These are phyloP conservation scores for Dothiorella sarmentorum DNA, from an alignment of 2,329 filamentous ascomycete species.

Conservation along the genomic window DNA sequence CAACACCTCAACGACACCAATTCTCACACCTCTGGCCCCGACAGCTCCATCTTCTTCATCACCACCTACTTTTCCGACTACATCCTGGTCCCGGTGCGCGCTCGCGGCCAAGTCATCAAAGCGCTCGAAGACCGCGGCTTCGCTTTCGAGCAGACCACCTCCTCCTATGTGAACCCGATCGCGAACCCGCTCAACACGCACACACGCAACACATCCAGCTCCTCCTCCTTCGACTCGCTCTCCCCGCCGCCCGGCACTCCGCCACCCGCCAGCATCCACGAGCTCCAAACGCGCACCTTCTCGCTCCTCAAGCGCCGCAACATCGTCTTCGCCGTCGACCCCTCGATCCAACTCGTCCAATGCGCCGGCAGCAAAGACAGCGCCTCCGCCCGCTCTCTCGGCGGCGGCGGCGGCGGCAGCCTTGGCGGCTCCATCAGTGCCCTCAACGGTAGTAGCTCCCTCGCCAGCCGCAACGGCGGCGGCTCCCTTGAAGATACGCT, in stretches of 20 bases:
- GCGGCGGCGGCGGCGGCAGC: too few relatives aligned
- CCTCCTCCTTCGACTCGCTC: conserved; percentile 44
- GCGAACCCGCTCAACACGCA: conserved; percentile 38
- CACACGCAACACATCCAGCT: conserved; percentile 43
- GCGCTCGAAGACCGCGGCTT: conserved; percentile 79
- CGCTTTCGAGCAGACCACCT: conserved; percentile 64
- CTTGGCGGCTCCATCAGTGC: too few relatives aligned
- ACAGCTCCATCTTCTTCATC: conserved; percentile 90
- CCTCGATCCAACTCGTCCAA: conserved; percentile 69
- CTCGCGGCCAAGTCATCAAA: conserved; percentile 69
- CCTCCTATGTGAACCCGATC: conserved; percentile 58
- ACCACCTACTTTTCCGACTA: conserved; percentile 98
- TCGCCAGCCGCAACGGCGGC: conserved; percentile 28
- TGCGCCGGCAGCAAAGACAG: conserved; percentile 65
- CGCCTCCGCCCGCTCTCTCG: conserved; percentile 20
- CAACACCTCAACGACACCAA: neutral
- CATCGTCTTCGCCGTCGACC: conserved; percentile 69
- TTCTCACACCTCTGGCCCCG: conserved; percentile 21
- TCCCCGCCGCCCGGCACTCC: conserved; percentile 60
- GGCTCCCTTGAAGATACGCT: conserved; percentile 42
- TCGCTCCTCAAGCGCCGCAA: conserved; percentile 72
- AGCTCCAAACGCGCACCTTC: conserved; percentile 82
- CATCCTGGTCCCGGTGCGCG: conserved; percentile 79
- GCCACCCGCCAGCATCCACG: conserved; percentile 71
- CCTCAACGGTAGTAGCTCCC: conserved; percentile 13